phyloP scores from a whole-genome alignment of 2,329 filamentous ascomycete species.

The Botrytis porri region DNA sequence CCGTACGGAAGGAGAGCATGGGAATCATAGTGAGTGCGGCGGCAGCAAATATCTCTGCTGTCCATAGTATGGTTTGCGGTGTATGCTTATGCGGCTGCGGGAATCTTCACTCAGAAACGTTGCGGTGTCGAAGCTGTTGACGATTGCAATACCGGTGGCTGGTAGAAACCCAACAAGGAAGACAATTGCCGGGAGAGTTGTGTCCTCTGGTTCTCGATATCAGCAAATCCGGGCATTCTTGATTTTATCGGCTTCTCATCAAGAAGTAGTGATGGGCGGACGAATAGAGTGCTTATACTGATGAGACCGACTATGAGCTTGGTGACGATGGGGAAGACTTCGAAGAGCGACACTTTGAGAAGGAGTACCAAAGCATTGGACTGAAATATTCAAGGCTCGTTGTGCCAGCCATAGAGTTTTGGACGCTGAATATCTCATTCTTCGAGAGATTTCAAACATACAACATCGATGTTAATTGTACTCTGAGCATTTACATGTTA shows the following conservation, averaged over 20 bases:
- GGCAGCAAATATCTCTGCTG: not conserved
- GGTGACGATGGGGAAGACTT: not conserved
- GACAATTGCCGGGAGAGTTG: not conserved
- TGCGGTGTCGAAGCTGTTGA: not conserved
- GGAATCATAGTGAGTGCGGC: not conserved
- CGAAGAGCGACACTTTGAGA: not conserved
- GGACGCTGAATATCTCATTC: too few relatives aligned
- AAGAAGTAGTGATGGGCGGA: not conserved
- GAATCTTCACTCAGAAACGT: not conserved
- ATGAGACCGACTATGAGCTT: not conserved
- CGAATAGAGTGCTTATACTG: not conserved
- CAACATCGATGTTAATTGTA: not conserved
- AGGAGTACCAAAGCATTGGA: not conserved
- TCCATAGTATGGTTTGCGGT: not conserved
- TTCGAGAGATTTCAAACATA: not conserved
- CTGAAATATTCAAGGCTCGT: not conserved
- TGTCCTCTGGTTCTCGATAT: not conserved
- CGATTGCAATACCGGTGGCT: not conserved
- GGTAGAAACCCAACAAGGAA: not conserved
- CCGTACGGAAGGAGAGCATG: not conserved
- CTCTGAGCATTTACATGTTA: not conserved
- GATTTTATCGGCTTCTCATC: not conserved
- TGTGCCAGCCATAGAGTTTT: not conserved
- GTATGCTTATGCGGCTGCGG: not conserved
- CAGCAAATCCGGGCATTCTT: not conserved